Evolutionary conservation across 352 stramenopile genomes (phyloP).

Genomic region (Pilasporangium apinafurcum): DNA sequence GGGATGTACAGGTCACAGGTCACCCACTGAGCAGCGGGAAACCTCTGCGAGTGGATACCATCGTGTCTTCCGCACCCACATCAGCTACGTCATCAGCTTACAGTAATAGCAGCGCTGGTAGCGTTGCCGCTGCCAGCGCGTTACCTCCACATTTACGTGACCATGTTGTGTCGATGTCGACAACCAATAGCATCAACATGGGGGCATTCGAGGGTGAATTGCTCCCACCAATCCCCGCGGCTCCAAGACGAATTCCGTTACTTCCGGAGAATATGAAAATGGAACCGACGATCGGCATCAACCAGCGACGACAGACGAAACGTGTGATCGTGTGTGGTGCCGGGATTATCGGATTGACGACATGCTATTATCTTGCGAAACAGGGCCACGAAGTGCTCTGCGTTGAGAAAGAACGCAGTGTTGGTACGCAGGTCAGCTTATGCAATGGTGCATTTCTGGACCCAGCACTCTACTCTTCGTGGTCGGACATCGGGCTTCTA

Average conservation of each 20-base stretch:
- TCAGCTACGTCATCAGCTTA: neutral
- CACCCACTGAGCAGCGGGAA: neutral
- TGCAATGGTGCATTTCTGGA: constrained; percentile 83
- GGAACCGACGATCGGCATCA: constrained; percentile 51
- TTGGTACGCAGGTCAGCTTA: constrained; percentile 75
- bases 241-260: constrained; percentile 52
- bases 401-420: constrained; percentile 74
- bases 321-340: constrained; percentile 82
- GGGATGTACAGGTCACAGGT: too few species aligned
- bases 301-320: constrained; percentile 52
- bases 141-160: constrained; percentile 53
- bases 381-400: constrained; percentile 84
- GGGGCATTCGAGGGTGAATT: constrained; percentile 29
- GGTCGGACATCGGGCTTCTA: constrained; percentile 66
- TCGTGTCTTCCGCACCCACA: constrained; percentile 1
- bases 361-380: constrained; percentile 81
- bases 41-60: constrained; percentile 11
- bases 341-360: constrained; percentile 82
- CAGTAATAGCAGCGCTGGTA: constrained; percentile 1
- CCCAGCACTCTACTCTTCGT: constrained; percentile 74
- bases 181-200: constrained; percentile 1
- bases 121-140: neutral
- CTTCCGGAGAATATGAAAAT: constrained; percentile 64
- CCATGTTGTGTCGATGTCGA: constrained; percentile 30
- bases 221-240: constrained; percentile 52